Evolutionary conservation across 2,329 filamentous ascomycete species (phyloP).

Genomic region (Beauveria pseudobassiana): DNA sequence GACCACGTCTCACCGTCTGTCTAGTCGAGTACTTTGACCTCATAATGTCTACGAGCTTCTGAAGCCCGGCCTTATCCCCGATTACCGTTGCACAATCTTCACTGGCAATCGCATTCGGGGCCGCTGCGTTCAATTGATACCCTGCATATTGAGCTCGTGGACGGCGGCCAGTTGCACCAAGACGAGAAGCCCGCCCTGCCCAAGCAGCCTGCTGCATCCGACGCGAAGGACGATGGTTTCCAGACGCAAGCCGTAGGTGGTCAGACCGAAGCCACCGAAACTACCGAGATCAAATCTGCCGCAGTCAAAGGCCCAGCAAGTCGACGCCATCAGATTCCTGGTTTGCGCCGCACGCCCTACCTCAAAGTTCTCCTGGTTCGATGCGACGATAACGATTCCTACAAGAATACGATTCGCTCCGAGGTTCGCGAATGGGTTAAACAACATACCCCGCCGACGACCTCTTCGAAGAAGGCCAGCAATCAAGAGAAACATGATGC

Average conservation of each 20-base stretch:
- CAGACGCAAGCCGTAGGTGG: constrained; percentile 47
- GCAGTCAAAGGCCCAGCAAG: constrained; percentile 26
- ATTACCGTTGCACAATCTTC: constrained; percentile 81
- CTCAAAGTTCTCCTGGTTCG: constrained; percentile 82
- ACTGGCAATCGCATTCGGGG: constrained; percentile 93
- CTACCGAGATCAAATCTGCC: constrained; percentile 27
- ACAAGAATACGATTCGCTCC: constrained; percentile 72
- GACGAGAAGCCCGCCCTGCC: constrained; percentile 32
- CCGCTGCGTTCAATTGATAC: constrained; percentile 90
- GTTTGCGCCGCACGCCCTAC: constrained; percentile 85
- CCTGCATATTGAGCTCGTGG: constrained; percentile 81
- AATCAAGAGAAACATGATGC: constrained; percentile 91
- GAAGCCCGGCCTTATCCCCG: constrained; percentile 66
- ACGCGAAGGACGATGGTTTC: constrained; percentile 50
- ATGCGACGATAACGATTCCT: constrained; percentile 92
- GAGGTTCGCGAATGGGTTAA: constrained; percentile 90
- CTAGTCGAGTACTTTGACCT: constrained; percentile 92
- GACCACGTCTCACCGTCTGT: constrained; percentile 11
- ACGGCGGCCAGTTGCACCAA: constrained; percentile 36
- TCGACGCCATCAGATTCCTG: constrained; percentile 89
- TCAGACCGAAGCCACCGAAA: constrained; percentile 30
- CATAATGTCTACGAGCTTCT: constrained; percentile 80
- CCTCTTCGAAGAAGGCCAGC: constrained; percentile 46
- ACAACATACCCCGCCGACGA: constrained; percentile 55
- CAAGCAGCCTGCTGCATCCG: constrained; percentile 25